These are phyloP conservation scores for Cercospora sojina DNA, from an alignment of 2,329 filamentous ascomycete species.

Conservation along the genomic window DNA sequence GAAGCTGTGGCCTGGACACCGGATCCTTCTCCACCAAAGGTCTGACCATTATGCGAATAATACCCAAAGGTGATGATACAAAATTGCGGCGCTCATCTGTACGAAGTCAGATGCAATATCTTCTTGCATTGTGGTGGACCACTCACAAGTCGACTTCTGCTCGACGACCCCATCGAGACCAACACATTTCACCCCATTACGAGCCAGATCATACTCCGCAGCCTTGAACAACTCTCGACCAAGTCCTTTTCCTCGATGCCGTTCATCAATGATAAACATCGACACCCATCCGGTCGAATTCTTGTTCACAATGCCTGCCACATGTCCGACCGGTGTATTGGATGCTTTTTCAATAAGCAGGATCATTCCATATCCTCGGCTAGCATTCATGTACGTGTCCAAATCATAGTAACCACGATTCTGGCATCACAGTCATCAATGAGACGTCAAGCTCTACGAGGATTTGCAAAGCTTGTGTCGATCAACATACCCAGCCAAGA, in stretches of 20 bases:
- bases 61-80: background rate
- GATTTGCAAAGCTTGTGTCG: slow-evolving; percentile 7
- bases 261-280: background rate
- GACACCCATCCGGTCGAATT: background rate
- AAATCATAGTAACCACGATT: slow-evolving; percentile 39
- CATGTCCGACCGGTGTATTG: background rate
- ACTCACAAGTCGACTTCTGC: background rate
- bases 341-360: slow-evolving; percentile 31
- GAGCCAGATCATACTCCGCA: background rate
- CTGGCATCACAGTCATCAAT: slow-evolving; percentile 22
- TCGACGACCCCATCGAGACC: background rate
- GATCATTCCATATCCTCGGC: slow-evolving; percentile 35
- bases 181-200: background rate
- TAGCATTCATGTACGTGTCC: slow-evolving; percentile 36
- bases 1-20: background rate
- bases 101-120: background rate
- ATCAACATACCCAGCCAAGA: slow-evolving; percentile 37
- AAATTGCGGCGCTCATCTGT: background rate
- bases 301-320: background rate
- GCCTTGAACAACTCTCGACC: background rate
- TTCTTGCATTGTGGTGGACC: background rate
- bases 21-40: background rate
- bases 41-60: background rate
- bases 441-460: background rate
- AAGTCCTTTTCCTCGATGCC: background rate